Conservation (phyloP, 495 filamentous ascomycete species). For the Aspergillus carlsbadensis region DNA sequence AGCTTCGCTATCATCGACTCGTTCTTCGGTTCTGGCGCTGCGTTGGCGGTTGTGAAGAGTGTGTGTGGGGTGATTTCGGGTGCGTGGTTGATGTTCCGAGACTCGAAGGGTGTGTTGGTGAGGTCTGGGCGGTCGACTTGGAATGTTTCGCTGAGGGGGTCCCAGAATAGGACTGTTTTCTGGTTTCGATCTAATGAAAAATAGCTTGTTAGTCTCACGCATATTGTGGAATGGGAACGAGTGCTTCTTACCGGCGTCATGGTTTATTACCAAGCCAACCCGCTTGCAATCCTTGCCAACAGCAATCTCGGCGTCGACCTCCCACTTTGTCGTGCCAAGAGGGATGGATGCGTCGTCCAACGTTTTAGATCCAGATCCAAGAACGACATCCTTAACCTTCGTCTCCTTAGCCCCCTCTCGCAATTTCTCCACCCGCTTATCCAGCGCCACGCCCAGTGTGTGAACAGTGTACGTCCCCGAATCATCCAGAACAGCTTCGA, state of each 20-base stretch:
- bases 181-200: slow-evolving; percentile 14
- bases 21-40: neutral
- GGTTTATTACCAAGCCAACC: slow-evolving; percentile 33
- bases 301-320: slow-evolving; percentile 30
- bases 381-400: neutral
- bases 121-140: slow-evolving; percentile 28
- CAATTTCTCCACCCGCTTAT: slow-evolving; percentile 27
- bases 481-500: slow-evolving; percentile 22
- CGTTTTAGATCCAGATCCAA: neutral
- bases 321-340: slow-evolving; percentile 30
- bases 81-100: slow-evolving; percentile 31
- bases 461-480: slow-evolving; percentile 30
- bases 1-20: neutral
- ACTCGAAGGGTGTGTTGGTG: slow-evolving; percentile 6
- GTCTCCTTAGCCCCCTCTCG: slow-evolving; percentile 10
- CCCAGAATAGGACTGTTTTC: slow-evolving; percentile 30
- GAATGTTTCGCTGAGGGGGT: slow-evolving; percentile 31
- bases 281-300: slow-evolving; percentile 25
- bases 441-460: slow-evolving; percentile 34
- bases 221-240: neutral
- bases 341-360: slow-evolving; percentile 6
- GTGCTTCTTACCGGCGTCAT: slow-evolving; percentile 11
- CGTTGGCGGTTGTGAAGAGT: slow-evolving; percentile 29
- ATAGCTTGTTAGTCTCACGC: neutral
- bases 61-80: slow-evolving; percentile 36